Percentiles rank a stretch among this genome's conserved stretches.
phyloP scores from a whole-genome alignment of 495 filamentous ascomycete species.

The Penicillium cosmopolitanum region DNA sequence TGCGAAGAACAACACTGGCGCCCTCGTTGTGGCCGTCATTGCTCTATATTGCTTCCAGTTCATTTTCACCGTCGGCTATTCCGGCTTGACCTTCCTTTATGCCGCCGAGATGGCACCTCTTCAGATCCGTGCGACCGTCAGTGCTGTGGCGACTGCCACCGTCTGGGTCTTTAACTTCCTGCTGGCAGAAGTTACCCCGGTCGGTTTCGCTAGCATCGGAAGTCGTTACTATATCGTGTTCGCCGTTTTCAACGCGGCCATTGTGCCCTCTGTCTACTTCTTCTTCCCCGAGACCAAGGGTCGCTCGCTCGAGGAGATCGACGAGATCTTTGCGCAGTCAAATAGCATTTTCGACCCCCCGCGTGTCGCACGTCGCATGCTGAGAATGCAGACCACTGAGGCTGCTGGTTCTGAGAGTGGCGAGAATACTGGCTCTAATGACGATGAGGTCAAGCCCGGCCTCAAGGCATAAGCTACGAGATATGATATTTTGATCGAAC shows the following conservation, averaged over 20 bases:
- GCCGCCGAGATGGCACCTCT: slow-evolving; percentile 69
- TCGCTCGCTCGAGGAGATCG: slow-evolving; percentile 73
- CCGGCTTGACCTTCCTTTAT: slow-evolving; percentile 68
- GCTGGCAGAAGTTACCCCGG: slow-evolving; percentile 47
- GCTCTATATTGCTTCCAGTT: slow-evolving; percentile 47
- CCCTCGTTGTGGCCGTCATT: slow-evolving; percentile 46
- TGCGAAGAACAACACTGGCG: slow-evolving; percentile 31
- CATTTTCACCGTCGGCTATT: slow-evolving; percentile 58
- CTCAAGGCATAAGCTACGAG: slow-evolving; percentile 15
- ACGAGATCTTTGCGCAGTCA: slow-evolving; percentile 62
- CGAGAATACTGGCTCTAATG: slow-evolving; percentile 13
- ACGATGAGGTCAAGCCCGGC: slow-evolving; percentile 12
- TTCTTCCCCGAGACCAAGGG: slow-evolving; percentile 60
- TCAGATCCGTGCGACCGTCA: slow-evolving; percentile 66
- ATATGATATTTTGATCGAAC: slow-evolving; percentile 6
- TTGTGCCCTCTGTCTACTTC: slow-evolving; percentile 56
- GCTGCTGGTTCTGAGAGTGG: slow-evolving; percentile 5
- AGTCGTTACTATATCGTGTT: slow-evolving; percentile 56
- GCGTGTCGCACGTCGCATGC: slow-evolving; percentile 28
- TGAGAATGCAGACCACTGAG: slow-evolving; percentile 10
- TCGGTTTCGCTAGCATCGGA: slow-evolving; percentile 47
- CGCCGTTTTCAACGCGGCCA: slow-evolving; percentile 49
- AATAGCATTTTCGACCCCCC: slow-evolving; percentile 35
- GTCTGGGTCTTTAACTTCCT: slow-evolving; percentile 64
- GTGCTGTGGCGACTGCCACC: slow-evolving; percentile 62